phyloP scores from a whole-genome alignment of 495 filamentous ascomycete species.

The Aspergillus wentii region DNA sequence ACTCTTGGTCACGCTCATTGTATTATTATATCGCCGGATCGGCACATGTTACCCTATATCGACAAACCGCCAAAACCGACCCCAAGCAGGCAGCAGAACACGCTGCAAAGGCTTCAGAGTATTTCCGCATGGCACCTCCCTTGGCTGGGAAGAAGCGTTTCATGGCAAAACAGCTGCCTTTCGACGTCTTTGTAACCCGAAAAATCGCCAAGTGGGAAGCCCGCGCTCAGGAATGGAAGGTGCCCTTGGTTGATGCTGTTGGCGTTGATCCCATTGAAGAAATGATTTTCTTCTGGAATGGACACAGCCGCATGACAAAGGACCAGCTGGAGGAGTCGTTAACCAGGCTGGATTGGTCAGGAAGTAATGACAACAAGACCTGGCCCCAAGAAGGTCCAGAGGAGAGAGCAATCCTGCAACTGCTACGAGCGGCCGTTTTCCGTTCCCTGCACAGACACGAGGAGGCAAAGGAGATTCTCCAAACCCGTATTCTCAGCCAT shows the following conservation, averaged over 20 bases:
- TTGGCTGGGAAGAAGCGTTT: slow-evolving; percentile 82
- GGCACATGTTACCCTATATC: slow-evolving; percentile 74
- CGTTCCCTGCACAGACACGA: slow-evolving; percentile 56
- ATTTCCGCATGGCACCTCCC: slow-evolving; percentile 65
- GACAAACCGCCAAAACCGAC: slow-evolving; percentile 44
- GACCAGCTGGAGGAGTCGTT: slow-evolving; percentile 61
- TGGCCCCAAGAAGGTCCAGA: slow-evolving; percentile 62
- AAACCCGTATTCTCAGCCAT: slow-evolving; percentile 55
- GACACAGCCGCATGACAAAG: slow-evolving; percentile 68
- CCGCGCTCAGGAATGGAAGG: slow-evolving; percentile 60
- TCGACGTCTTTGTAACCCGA: slow-evolving; percentile 80
- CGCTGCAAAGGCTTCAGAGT: slow-evolving; percentile 62
- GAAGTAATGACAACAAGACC: slow-evolving; percentile 45
- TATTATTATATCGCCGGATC: slow-evolving; percentile 87
- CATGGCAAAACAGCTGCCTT: slow-evolving; percentile 83
- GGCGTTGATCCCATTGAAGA: slow-evolving; percentile 82
- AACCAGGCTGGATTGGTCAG: slow-evolving; percentile 59
- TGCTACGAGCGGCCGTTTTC: slow-evolving; percentile 63
- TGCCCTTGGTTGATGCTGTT: slow-evolving; percentile 75
- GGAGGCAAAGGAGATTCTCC: slow-evolving; percentile 60
- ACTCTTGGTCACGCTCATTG: slow-evolving; percentile 84
- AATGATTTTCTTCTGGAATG: slow-evolving; percentile 95
- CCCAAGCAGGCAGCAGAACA: slow-evolving; percentile 46
- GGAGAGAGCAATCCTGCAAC: slow-evolving; percentile 64
- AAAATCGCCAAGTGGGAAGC: slow-evolving; percentile 90